Evolutionary conservation across 768 basidiomycete genomes (phyloP).

Genomic region (Thelephora ganbajun): DNA sequence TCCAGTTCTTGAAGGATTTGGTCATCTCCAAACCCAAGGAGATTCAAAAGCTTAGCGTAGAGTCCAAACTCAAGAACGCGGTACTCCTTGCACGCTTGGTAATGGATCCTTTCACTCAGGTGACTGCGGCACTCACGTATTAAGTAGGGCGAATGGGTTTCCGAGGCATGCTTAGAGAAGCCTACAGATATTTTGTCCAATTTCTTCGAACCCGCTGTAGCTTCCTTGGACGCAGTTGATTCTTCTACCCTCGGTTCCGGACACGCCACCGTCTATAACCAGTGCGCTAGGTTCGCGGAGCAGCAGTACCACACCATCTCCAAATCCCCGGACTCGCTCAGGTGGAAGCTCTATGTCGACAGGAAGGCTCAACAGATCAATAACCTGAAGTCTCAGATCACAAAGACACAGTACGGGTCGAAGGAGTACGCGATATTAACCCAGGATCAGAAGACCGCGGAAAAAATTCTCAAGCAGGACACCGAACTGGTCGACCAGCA

Average conservation of each 20-base stretch:
- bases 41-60: not conserved
- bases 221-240: constrained; percentile 5
- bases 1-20: constrained; percentile 48
- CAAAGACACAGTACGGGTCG: constrained; percentile 10
- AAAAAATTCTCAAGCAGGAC: constrained; percentile 40
- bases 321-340: constrained; percentile 54
- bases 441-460: constrained; percentile 28
- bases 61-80: constrained; percentile 17
- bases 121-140: not conserved
- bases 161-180: constrained; percentile 74
- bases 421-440: constrained; percentile 17
- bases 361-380: constrained; percentile 63
- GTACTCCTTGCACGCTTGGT: constrained; percentile 55
- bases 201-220: constrained; percentile 58
- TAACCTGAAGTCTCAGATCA: constrained; percentile 26
- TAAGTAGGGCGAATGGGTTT: constrained; percentile 76
- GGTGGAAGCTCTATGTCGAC: constrained; percentile 58
- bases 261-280: constrained; percentile 52
- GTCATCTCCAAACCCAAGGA: constrained; percentile 9
- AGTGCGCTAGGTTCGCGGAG: constrained; percentile 85
- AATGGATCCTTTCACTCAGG: constrained; percentile 10
- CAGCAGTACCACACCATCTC: constrained; percentile 63
- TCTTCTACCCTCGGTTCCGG: constrained; percentile 10
- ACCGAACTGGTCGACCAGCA: constrained; percentile 27
- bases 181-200: constrained; percentile 52